A percentile compares a stretch with the other conserved stretches of the same genome.
phyloP scores from a whole-genome alignment of 1,139 yeast genomes.

The Debaryomyces sp. region DNA sequence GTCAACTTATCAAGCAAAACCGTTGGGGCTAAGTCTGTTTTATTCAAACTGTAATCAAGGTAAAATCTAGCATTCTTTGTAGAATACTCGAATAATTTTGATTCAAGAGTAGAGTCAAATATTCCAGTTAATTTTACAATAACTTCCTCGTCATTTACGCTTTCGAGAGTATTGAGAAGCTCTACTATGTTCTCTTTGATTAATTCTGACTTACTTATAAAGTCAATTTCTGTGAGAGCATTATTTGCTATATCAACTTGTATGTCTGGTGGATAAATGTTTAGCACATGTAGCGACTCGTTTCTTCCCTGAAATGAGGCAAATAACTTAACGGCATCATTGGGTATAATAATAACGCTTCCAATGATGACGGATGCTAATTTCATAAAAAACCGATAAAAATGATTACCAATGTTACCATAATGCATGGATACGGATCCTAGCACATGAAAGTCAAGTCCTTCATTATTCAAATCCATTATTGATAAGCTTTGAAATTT shows the following conservation, averaged over 20 bases:
- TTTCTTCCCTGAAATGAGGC: slow-evolving; percentile 22
- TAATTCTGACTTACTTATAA: slow-evolving; percentile 25
- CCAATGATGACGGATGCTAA: slow-evolving; percentile 26
- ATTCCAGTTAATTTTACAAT: slow-evolving; percentile 24
- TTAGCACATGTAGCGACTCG: slow-evolving; percentile 24
- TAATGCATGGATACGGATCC: slow-evolving; percentile 31
- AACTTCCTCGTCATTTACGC: slow-evolving; percentile 16
- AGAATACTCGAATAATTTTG: slow-evolving; percentile 17
- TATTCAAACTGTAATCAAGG: slow-evolving; percentile 17
- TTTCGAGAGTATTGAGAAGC: slow-evolving; percentile 21
- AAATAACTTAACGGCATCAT: slow-evolving; percentile 23
- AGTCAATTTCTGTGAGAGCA: slow-evolving; percentile 27
- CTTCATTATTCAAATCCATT: slow-evolving; percentile 23
- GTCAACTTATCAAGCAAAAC: slow-evolving; percentile 14
- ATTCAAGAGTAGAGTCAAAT: slow-evolving; percentile 18
- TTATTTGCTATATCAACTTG: slow-evolving; percentile 23
- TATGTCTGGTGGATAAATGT: slow-evolving; percentile 31
- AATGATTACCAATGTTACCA: slow-evolving; percentile 20
- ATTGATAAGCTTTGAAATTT: slow-evolving; percentile 22
- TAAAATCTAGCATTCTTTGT: slow-evolving; percentile 21
- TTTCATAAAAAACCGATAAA: slow-evolving; percentile 24
- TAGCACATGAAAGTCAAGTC: slow-evolving; percentile 26
- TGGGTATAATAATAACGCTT: slow-evolving; percentile 24
- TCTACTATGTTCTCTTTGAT: slow-evolving; percentile 22
- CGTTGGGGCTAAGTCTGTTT: slow-evolving; percentile 18